These are phyloP conservation scores for Vitis hybrid DNA, from an alignment of 177 flowering plant genomes.

Conservation along the genomic window DNA sequence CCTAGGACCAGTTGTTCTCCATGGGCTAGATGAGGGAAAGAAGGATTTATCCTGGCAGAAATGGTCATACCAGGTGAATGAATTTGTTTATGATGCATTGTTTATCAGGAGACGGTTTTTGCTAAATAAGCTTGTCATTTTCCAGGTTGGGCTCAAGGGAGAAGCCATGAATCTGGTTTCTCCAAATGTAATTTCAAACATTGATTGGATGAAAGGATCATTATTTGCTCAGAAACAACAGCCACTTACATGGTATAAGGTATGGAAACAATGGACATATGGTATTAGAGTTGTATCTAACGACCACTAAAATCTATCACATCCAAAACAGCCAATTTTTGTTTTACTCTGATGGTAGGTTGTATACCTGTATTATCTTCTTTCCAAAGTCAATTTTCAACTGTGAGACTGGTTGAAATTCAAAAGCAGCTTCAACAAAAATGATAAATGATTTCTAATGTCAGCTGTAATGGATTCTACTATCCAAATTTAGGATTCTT, in stretches of 20 bases:
- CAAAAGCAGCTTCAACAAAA: no score
- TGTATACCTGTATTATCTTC: no score
- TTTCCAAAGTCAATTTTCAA: no score
- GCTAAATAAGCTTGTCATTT: background rate
- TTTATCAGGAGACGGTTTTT: background rate
- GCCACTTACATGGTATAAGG: slow-evolving; percentile 85
- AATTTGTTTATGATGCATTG: background rate
- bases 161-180: slow-evolving; percentile 34
- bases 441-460: no score
- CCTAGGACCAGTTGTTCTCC: slow-evolving; percentile 49
- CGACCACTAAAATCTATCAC: background rate
- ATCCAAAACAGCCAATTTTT: background rate
- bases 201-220: slow-evolving; percentile 32
- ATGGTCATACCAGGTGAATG: slow-evolving; percentile 58
- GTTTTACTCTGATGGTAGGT: no score
- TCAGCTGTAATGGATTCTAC: background rate
- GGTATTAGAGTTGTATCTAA: background rate
- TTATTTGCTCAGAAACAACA: slow-evolving; percentile 24
- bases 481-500: background rate
- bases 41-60: slow-evolving; percentile 48
- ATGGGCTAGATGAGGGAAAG: slow-evolving; percentile 44
- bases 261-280: slow-evolving; percentile 14
- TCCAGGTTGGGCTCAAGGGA: slow-evolving; percentile 61
- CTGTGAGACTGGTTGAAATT: no score
- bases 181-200: slow-evolving; percentile 19